Percentiles rank a stretch among this genome's conserved stretches.
phyloP scores from a whole-genome alignment of 306 rosid genomes.

The Cicer chorassanicum region DNA sequence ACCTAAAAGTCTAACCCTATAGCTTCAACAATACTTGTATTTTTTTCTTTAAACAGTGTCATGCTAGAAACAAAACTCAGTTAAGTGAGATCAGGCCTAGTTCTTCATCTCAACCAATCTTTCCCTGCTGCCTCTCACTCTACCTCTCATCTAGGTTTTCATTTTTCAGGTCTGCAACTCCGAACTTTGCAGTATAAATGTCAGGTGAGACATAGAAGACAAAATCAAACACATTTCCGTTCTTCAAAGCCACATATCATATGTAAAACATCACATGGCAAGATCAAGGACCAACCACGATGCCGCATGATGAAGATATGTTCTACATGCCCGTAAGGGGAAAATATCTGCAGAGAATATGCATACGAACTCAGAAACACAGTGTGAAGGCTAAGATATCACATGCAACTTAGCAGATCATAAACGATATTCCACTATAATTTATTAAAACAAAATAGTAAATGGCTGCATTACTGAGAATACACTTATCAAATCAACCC shows the following conservation, averaged over 20 bases:
- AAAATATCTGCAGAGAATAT: conserved; percentile 74
- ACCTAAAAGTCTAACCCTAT: conserved; percentile 9
- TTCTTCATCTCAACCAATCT: not conserved
- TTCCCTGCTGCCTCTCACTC: conserved; percentile 12
- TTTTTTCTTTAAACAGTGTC: conserved; percentile 16
- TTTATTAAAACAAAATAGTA: conserved; percentile 25
- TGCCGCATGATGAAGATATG: conserved; percentile 63
- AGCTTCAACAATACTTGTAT: not conserved
- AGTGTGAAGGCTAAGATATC: conserved; percentile 35
- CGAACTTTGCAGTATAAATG: conserved; percentile 3
- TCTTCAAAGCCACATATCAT: conserved; percentile 42
- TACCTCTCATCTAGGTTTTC: conserved; percentile 28
- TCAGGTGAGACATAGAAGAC: conserved; percentile 5
- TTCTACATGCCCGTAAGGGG: conserved; percentile 72
- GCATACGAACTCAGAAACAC: conserved; percentile 41
- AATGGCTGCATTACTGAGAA: conserved; percentile 32
- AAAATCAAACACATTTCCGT: conserved; percentile 21
- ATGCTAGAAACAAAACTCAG: conserved; percentile 35
- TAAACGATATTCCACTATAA: conserved; percentile 39
- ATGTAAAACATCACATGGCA: conserved; percentile 36
- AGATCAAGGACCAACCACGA: conserved; percentile 68
- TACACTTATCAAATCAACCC: conserved; percentile 33
- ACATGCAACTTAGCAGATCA: conserved; percentile 33
- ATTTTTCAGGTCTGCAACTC: conserved; percentile 26
- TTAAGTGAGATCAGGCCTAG: conserved; percentile 24